phyloP scores from a whole-genome alignment of 2,329 filamentous ascomycete species.

The Daldinia sp. region DNA sequence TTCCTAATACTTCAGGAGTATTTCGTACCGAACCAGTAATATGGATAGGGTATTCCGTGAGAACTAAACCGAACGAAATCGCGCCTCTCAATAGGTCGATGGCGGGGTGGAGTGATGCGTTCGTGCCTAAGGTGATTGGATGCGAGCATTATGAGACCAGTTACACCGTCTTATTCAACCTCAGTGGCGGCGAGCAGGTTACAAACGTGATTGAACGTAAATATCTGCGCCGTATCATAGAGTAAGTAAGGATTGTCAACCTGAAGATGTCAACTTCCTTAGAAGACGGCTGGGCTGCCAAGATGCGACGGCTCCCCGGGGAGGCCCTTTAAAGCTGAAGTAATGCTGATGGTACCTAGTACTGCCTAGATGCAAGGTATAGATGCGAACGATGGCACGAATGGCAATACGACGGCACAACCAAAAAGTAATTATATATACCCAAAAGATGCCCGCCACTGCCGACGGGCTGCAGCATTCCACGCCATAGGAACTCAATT shows the following conservation, averaged over 20 bases:
- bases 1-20: slow-evolving; percentile 48
- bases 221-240: neutral
- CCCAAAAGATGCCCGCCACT: slow-evolving; percentile 39
- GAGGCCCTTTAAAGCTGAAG: no score
- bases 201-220: neutral
- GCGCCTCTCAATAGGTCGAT: slow-evolving; percentile 37
- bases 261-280: neutral
- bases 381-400: slow-evolving; percentile 48
- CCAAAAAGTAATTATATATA: slow-evolving; percentile 44
- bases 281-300: no score
- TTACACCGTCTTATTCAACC: neutral
- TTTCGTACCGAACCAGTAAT: slow-evolving; percentile 52
- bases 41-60: slow-evolving; percentile 49
- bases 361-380: slow-evolving; percentile 45
- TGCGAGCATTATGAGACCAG: slow-evolving; percentile 51
- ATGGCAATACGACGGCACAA: slow-evolving; percentile 44
- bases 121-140: slow-evolving; percentile 48
- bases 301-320: no score
- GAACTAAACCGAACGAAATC: slow-evolving; percentile 34
- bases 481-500: slow-evolving; percentile 49
- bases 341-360: slow-evolving; percentile 25
- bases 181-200: neutral
- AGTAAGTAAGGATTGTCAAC: neutral
- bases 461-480: slow-evolving; percentile 48
- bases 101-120: slow-evolving; percentile 45